Base-by-base conservation (phyloP, 2,329 filamentous ascomycete species). In the Penicillium sp. region DNA sequence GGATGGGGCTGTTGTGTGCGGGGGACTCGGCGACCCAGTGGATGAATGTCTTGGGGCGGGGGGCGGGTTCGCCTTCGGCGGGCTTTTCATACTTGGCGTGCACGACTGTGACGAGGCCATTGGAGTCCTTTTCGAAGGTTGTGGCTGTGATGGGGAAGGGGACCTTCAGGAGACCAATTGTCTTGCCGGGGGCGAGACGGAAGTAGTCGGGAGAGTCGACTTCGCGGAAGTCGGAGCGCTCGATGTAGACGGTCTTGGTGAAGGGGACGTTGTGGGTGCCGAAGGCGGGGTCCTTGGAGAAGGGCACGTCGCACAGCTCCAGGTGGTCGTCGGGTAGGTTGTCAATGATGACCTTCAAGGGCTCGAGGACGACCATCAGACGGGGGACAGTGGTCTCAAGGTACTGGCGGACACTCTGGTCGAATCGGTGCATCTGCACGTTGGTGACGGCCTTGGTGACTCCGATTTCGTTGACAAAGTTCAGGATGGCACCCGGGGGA, bases 401-500 rank as follows among this genome's bases (percentile, higher is more conserved):
- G 71, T 96, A 95, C 61, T 86, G 86, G 22, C 93, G 86, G 57
- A 97, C 85, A 0, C 85, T 87, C 69, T 93, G 86, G 68, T 97
- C 93, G 58, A 97, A 91, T n/a, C 89, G 86, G 54, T 82, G 76
- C 45, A 90, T 87, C 71, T 93, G 86, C 64, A 96, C 96, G 60
- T 89, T 85, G 3, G 88, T 89, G 50, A 85, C 84, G 37, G 87
- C 83, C 33, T 92, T 95, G 0, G 92, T 96, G 37, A 97, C 92
- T 29, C 92, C 93, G 20, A 97, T 85, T 73, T 96, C 92, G 63
- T 91, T 90, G 56, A 97, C 86, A 66, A 97, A 97, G 52, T 90
- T 88, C 55, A 96, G 84, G 57, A 97, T 89, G 1, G 92, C 92
- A 23, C 89, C 90, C 0, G 93, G 91, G 1, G 93, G 93, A 0